Evolutionary conservation across 2,329 filamentous ascomycete species (phyloP), one percentile per base, ranked within the genome.

Genomic region (Neonectria faginata): DNA sequence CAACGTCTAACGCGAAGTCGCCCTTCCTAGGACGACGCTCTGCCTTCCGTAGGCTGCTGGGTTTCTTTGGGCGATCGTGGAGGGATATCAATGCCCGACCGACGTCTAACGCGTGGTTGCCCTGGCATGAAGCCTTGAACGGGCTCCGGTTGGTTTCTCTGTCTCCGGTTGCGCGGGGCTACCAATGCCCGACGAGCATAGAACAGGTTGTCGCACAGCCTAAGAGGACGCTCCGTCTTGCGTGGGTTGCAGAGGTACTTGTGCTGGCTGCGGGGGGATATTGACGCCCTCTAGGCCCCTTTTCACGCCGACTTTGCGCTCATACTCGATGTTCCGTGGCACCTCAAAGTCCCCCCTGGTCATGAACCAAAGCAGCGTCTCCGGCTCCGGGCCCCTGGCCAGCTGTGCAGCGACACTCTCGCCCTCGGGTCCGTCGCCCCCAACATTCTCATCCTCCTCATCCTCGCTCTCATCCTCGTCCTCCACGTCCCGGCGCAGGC

Each of bases 401-500:
- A 67, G 72, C 41, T 75, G 86, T 16, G 57, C 57, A n/a, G 58
- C 33, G 2, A 47, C 54, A 6, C 68, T 39, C 70, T 70, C 41
- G 25, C 56, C 64, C 56, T 70, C 41, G 29, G 64, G 58, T 54
- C 60, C 52, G 55, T 58, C 48, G 54, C 36, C 36, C 14, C 57
- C 63, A 5, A 45, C 57, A 14, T 67, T 65, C 1, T 72, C 62
- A 5, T 80, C 79, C 0, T 77, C 72, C 3, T 86, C 86, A 0
- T 87, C 86, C 0, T 88, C 88, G 0, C 86, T 84, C 1, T 89
- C 82, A 0, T 82, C 80, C 1, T 84, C 82, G 22, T 85, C 83
- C 53, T 85, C 84, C 12, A 88, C 72, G 3, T 78, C 82, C 69
- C 87, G 84, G 74, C 78, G 85, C 74, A 96, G 77, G 0, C 92